Conservation (phyloP, 441 rosid genomes). For the Populus hybrid region DNA sequence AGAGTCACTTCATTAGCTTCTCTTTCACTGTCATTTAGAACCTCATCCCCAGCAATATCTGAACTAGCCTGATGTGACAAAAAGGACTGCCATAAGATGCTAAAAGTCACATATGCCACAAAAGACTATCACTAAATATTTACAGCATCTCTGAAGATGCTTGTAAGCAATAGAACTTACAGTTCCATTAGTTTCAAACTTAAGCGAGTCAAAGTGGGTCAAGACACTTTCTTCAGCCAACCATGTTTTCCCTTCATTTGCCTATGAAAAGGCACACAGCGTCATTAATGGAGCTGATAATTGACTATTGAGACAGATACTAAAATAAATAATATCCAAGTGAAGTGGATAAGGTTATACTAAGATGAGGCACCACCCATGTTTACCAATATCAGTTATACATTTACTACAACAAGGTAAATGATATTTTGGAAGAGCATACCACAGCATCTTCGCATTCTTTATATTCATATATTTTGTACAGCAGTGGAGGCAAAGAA, state of each 20-base stretch:
- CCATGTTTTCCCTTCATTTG: slow-evolving; percentile 67
- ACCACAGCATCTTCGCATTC: slow-evolving; percentile 66
- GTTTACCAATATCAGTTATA: neutral
- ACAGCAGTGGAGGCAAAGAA: slow-evolving; percentile 65
- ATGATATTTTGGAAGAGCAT: slow-evolving; percentile 1
- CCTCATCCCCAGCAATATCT: slow-evolving; percentile 45
- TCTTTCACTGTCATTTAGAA: slow-evolving; percentile 52
- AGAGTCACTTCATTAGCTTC: slow-evolving; percentile 86
- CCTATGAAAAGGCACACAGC: slow-evolving; percentile 41
- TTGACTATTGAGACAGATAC: neutral
- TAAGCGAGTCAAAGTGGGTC: slow-evolving; percentile 69
- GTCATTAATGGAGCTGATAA: slow-evolving; percentile 5
- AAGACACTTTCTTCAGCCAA: slow-evolving; percentile 76
- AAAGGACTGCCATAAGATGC: slow-evolving; percentile 22
- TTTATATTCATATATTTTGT: slow-evolving; percentile 57
- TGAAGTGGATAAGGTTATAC: neutral
- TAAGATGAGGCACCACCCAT: neutral
- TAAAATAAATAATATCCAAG: slow-evolving; percentile 1
- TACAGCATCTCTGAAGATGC: slow-evolving; percentile 15
- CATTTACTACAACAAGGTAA: neutral
- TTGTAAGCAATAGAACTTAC: slow-evolving; percentile 42
- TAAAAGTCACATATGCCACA: slow-evolving; percentile 13
- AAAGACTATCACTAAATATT: slow-evolving; percentile 11
- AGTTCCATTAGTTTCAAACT: slow-evolving; percentile 53
- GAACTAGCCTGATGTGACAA: slow-evolving; percentile 47